A percentile compares a stretch with the other conserved stretches of the same genome.
Conservation (phyloP, 805 yeast species). For the Kodamaea hsintzibuensis region DNA sequence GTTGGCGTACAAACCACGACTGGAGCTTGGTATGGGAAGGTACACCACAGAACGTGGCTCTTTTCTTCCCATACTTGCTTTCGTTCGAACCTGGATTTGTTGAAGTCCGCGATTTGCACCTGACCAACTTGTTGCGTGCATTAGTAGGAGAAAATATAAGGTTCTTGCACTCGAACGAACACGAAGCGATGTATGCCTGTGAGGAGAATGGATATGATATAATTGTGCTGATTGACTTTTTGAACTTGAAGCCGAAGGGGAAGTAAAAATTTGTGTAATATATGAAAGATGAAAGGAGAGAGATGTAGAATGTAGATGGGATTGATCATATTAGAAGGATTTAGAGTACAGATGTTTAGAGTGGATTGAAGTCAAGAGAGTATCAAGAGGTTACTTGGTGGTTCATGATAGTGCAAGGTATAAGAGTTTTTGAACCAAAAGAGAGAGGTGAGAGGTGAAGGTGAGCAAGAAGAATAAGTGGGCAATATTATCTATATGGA, state of each 20-base stretch:
- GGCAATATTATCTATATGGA: too few species aligned
- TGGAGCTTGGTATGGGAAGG: slow-evolving; percentile 99
- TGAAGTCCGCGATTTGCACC: slow-evolving; percentile 89
- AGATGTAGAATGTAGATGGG: not conserved
- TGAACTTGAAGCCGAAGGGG: slow-evolving; percentile 53
- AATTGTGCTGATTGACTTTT: slow-evolving; percentile 88
- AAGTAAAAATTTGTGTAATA: not conserved
- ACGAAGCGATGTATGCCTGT: slow-evolving; percentile 89
- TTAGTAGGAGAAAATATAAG: slow-evolving; percentile 90
- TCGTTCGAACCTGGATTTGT: slow-evolving; percentile 90
- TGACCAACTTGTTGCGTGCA: slow-evolving; percentile 83
- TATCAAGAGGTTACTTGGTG: too few species aligned
- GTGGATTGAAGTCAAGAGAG: too few species aligned
- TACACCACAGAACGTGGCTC: slow-evolving; percentile 84
- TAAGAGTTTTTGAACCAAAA: too few species aligned
- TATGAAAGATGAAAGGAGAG: not conserved
- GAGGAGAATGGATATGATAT: slow-evolving; percentile 91
- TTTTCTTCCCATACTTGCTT: slow-evolving; percentile 89
- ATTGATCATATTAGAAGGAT: too few species aligned
- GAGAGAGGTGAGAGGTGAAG: too few species aligned
- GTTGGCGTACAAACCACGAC: slow-evolving; percentile 93
- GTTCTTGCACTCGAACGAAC: slow-evolving; percentile 84
- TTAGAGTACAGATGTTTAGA: too few species aligned
- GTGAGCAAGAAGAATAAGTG: too few species aligned
- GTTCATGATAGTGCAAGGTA: too few species aligned